Evolutionary conservation across 2,329 filamentous ascomycete species (phyloP).

Genomic region (Venturia nashicola): DNA sequence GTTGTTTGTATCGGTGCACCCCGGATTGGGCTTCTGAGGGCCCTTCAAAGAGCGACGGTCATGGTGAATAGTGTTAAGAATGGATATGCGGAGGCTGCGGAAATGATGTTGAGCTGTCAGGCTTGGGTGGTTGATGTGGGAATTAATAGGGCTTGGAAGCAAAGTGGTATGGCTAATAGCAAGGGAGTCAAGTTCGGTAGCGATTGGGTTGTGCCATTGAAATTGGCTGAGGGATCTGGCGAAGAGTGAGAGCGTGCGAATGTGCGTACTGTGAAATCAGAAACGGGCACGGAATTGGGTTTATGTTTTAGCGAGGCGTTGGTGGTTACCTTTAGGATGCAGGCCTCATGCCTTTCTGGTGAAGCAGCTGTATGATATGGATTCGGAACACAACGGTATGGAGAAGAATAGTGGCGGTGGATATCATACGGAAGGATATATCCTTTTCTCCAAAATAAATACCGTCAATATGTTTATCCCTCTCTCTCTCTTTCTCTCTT

Average conservation of each 20-base stretch:
- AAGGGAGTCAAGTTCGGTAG: constrained; percentile 81
- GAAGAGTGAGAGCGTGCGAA: background rate
- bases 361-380: background rate
- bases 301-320: background rate
- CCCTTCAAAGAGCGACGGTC: constrained; percentile 44
- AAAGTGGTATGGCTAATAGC: constrained; percentile 67
- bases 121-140: constrained; percentile 81
- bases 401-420: background rate
- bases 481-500: no score
- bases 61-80: background rate
- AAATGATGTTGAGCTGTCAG: constrained; percentile 30
- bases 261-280: no score
- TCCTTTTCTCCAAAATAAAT: no score
- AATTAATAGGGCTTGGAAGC: constrained; percentile 72
- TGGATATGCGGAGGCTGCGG: constrained; percentile 22
- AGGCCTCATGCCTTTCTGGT: no score
- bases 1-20: constrained; percentile 80
- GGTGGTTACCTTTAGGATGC: background rate
- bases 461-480: no score
- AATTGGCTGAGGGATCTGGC: constrained; percentile 21
- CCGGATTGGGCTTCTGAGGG: constrained; percentile 70
- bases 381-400: background rate
- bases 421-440: background rate
- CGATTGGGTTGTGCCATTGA: constrained; percentile 69
- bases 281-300: no score